These are phyloP conservation scores for Mucor sp. DNA, from an alignment of 371 early-diverging fungal genomes.

Conservation along the genomic window DNA sequence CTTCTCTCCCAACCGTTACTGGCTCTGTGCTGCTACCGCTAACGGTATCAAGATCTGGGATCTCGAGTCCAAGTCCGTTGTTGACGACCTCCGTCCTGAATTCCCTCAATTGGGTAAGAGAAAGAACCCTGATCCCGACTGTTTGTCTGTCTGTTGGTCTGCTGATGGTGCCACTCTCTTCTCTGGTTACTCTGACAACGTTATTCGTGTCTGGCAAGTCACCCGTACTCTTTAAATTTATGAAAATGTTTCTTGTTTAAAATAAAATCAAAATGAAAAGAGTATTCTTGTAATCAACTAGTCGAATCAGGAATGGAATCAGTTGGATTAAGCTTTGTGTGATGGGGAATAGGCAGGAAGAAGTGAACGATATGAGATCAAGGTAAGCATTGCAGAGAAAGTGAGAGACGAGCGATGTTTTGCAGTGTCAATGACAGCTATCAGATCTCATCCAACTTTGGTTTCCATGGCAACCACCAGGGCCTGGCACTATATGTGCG, in stretches of 20 bases:
- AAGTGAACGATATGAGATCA: too few species aligned
- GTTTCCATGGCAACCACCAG: too few species aligned
- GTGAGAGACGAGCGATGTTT: too few species aligned
- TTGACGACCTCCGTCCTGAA: conserved; percentile 95
- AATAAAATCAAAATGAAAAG: background rate
- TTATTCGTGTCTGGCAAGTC: conserved; percentile 95
- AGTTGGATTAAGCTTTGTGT: background rate
- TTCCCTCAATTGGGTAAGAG: conserved; percentile 74
- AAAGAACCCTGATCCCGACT: conserved; percentile 76
- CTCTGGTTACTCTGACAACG: conserved; percentile 97
- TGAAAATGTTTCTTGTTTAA: background rate
- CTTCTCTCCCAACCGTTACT: conserved; percentile 99
- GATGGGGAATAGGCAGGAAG: too few species aligned
- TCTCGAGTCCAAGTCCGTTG: conserved; percentile 95
- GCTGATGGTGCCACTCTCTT: conserved; percentile 98
- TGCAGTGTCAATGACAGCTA: too few species aligned
- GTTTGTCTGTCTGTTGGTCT: conserved; percentile 97
- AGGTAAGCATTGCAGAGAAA: too few species aligned
- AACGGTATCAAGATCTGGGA: conserved; percentile 99
- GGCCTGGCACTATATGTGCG: too few species aligned
- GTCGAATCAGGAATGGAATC: background rate
- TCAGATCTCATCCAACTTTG: too few species aligned
- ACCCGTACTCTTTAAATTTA: conserved; percentile 52
- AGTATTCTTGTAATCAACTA: background rate
- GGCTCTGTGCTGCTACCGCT: conserved; percentile 98